Evolutionary conservation across 768 basidiomycete genomes (phyloP).

Genomic region (Kondoa subrosea): DNA sequence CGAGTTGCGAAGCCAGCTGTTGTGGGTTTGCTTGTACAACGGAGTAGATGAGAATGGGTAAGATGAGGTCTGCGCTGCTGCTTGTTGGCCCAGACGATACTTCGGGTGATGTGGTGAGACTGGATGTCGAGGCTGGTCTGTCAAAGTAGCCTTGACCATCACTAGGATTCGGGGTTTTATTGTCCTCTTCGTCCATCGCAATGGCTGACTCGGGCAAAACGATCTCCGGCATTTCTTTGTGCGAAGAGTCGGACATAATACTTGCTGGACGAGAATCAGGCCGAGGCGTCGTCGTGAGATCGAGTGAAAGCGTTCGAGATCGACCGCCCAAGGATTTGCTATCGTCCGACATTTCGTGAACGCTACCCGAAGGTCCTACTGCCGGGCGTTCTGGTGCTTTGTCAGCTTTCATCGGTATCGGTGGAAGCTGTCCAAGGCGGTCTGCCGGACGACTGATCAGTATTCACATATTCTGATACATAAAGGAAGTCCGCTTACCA

Average conservation of each 20-base stretch:
- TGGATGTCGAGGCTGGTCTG: background rate
- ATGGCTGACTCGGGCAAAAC: conserved; percentile 18
- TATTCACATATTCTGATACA: background rate
- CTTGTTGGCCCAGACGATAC: background rate
- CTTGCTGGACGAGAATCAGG: conserved; percentile 12
- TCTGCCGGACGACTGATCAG: conserved; percentile 9
- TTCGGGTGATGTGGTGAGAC: background rate
- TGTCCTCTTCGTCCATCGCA: conserved; percentile 1
- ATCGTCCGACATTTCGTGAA: conserved; percentile 24
- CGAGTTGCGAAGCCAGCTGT: conserved; percentile 52
- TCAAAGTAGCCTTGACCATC: conserved; percentile 2
- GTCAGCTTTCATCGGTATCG: conserved; percentile 26
- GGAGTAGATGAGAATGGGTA: conserved; percentile 83
- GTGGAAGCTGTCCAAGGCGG: conserved; percentile 23
- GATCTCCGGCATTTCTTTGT: conserved; percentile 20
- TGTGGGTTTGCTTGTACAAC: conserved; percentile 85
- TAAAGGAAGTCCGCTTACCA: conserved; percentile 39
- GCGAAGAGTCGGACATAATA: conserved; percentile 6
- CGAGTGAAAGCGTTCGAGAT: background rate
- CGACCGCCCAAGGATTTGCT: conserved; percentile 17
- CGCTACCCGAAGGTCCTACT: background rate
- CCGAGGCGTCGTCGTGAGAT: conserved; percentile 5
- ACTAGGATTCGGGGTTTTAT: background rate
- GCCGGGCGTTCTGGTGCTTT: background rate
- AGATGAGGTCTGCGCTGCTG: conserved; percentile 69